Evolutionary conservation across 2,329 filamentous ascomycete species (phyloP).

Genomic region (Coniochaeta sp.): DNA sequence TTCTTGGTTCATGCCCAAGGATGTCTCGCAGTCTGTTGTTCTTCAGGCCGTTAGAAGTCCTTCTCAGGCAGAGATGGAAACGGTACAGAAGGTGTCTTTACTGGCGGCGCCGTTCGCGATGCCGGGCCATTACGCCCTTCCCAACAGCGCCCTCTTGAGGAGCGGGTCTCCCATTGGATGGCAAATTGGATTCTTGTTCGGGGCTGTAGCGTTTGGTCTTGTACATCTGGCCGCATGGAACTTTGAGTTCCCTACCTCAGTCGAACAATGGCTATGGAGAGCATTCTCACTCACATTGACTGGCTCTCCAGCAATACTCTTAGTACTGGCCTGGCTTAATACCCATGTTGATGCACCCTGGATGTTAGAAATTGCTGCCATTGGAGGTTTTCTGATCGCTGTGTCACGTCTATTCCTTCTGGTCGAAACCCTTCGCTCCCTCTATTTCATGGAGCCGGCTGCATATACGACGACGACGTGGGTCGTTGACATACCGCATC

Average conservation of each 20-base stretch:
- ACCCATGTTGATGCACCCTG: no score
- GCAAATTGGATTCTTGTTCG: background rate
- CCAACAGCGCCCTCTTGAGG: no score
- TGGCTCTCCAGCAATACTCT: background rate
- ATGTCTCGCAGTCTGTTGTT: background rate
- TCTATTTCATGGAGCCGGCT: slow-evolving; percentile 1
- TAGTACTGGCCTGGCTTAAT: no score
- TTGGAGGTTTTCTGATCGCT: background rate
- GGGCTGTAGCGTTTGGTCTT: slow-evolving; percentile 4
- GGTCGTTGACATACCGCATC: slow-evolving; percentile 1
- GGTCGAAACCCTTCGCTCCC: slow-evolving; percentile 3
- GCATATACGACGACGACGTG: slow-evolving; percentile 1
- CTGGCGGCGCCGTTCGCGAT: no score
- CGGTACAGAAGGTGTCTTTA: background rate
- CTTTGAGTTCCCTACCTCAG: slow-evolving; percentile 14
- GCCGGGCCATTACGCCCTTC: background rate
- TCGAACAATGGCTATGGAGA: slow-evolving; percentile 11
- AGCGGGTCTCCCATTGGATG: no score
- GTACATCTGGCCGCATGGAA: slow-evolving; percentile 18
- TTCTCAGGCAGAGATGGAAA: background rate
- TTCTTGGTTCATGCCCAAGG: background rate
- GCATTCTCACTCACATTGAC: background rate
- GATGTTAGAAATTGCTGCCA: no score
- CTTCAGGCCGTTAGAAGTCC: background rate
- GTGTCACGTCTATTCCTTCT: background rate